Evolutionary conservation across 164 flowering plant genomes (phyloP).

Genomic region (Tetracentron sinense): DNA sequence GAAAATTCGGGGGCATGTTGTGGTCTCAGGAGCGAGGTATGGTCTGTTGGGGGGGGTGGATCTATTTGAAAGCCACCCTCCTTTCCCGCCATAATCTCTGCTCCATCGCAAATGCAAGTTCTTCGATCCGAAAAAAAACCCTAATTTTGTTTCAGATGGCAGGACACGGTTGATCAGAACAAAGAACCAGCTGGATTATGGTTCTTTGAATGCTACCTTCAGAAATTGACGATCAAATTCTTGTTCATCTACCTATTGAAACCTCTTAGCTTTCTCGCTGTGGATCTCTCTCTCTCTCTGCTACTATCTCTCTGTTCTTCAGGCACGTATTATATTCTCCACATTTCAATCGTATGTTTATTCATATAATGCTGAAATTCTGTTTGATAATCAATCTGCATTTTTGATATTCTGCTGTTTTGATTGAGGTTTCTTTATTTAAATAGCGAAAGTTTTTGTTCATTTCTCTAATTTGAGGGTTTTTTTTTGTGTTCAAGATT

Average conservation of each 20-base stretch:
- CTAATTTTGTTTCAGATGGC: not conserved
- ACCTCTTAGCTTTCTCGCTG: not conserved
- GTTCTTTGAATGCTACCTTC: no score
- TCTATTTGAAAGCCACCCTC: not conserved
- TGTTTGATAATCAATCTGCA: not conserved
- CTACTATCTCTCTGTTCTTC: not conserved
- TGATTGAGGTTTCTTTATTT: no score
- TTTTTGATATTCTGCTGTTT: no score
- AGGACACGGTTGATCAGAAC: no score
- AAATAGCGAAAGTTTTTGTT: no score
- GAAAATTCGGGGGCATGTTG: no score
- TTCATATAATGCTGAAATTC: no score
- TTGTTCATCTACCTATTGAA: no score
- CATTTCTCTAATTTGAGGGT: no score
- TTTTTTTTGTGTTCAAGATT: not conserved
- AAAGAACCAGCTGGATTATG: no score
- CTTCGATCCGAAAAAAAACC: not conserved
- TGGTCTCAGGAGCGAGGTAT: no score
- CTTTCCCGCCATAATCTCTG: constrained; percentile 14
- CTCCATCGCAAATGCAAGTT: not conserved
- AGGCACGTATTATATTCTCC: not conserved
- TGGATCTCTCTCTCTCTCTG: not conserved
- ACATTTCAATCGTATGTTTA: not conserved
- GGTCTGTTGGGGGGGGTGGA: not conserved
- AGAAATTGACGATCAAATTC: no score